Base-by-base conservation (phyloP, 208 protist genomes). In the Acanthamoeba culbertsoni region DNA sequence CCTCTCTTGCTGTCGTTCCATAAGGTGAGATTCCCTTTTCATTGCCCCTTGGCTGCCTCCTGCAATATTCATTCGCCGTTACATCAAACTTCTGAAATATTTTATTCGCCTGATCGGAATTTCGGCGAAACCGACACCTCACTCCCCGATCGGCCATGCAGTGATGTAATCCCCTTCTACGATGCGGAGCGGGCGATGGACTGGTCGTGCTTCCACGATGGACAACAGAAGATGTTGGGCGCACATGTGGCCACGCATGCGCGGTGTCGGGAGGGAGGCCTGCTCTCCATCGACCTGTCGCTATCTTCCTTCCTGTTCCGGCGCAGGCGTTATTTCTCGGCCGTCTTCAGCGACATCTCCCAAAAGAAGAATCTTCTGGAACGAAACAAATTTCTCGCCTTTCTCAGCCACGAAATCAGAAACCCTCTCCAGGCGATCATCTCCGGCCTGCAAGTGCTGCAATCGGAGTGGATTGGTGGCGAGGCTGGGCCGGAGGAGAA, bases 351-450 rank as follows among this genome's bases (percentile, higher is more conserved):
- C 71, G 71, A 82, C 71, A 82, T 53, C 45, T 55, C 71, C 4
- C 71, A 82, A 2, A 82, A 82, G 71, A 82, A 82, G 45, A 82
- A 82, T 23, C 12, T 28, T n/a, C 1, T 53, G 23, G 71, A 82
- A 18, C 40, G 45, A 33, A 82, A 43, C 45, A 82, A 82, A 20
- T 82, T 82, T 28, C 71, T 82, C 45, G 71, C 71, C 18, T 82
- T 82, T 33, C 71, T 82, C 71, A 55, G 43, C 45, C 71, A 82
- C n/a, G 71, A 82, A 40, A 82, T 82, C 18, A 16, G 71, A 43
- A 82, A 82, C 71, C 71, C 71, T 48, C 71, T 82, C 26, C 71
- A 82, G 59, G 59, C 59, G 28, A 82, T 82, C 45, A 82, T 82
- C 45, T 45, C 71, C n/a, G 71, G 71, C 12, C 35, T 82, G 45